phyloP scores from a whole-genome alignment of 108 stramenopile species.

The Cyclostephanos tholiformis region DNA sequence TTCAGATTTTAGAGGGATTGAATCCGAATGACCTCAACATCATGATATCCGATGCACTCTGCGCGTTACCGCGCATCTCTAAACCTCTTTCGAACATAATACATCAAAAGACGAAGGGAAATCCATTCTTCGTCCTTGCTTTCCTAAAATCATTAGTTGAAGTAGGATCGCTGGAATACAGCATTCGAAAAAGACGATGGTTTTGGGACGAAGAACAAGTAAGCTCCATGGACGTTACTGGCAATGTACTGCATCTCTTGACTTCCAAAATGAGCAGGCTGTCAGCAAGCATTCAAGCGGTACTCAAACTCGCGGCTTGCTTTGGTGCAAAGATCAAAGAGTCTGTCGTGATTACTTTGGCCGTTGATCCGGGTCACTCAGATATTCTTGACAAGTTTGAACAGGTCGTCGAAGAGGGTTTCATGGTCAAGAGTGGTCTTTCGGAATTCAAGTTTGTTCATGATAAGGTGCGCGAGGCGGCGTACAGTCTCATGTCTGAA shows the following conservation, averaged over 20 bases:
- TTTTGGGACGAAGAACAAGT: slow-evolving; percentile 42
- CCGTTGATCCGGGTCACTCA: not conserved
- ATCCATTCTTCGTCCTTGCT: slow-evolving; percentile 36
- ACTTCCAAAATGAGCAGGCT: slow-evolving; percentile 32
- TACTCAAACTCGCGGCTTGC: slow-evolving; percentile 15
- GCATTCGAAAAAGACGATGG: slow-evolving; percentile 31
- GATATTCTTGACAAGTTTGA: slow-evolving; percentile 13
- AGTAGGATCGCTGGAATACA: slow-evolving; percentile 23
- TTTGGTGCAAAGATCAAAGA: slow-evolving; percentile 19
- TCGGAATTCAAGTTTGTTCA: slow-evolving; percentile 44
- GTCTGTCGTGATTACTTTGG: slow-evolving; percentile 1
- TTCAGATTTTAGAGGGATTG: slow-evolving; percentile 27
- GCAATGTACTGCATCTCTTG: slow-evolving; percentile 49
- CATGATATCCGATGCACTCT: slow-evolving; percentile 42
- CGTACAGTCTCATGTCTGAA: slow-evolving; percentile 53
- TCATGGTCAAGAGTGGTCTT: slow-evolving; percentile 11
- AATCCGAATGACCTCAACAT: slow-evolving; percentile 21
- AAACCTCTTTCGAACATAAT: slow-evolving; percentile 24
- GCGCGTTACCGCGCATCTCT: slow-evolving; percentile 31
- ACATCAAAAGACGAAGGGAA: slow-evolving; percentile 38
- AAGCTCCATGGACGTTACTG: slow-evolving; percentile 25
- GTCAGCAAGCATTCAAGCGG: slow-evolving; percentile 12
- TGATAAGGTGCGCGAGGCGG: slow-evolving; percentile 58
- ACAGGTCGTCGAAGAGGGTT: slow-evolving; percentile 15
- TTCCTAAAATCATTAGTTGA: slow-evolving; percentile 36